phyloP scores from a whole-genome alignment of 768 basidiomycete genomes.

The Gloeophyllum trabeum region DNA sequence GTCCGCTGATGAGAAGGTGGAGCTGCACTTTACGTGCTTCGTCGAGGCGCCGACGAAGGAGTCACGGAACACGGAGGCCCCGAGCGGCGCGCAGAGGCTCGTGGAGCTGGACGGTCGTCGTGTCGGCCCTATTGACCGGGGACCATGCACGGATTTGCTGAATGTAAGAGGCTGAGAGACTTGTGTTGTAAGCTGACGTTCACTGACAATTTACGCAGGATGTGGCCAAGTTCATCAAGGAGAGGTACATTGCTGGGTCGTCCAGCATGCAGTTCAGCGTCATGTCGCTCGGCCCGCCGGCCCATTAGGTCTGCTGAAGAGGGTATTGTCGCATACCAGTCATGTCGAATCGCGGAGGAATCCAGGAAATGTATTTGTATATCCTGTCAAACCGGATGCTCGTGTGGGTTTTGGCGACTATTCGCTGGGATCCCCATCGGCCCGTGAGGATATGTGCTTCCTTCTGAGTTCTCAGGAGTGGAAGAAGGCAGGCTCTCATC shows the following conservation, averaged over 20 bases:
- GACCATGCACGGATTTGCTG: slow-evolving; percentile 47
- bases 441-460: too few relatives aligned
- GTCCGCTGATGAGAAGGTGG: slow-evolving; percentile 48
- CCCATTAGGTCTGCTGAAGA: too few relatives aligned
- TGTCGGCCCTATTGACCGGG: slow-evolving; percentile 71
- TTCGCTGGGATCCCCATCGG: too few relatives aligned
- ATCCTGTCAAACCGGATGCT: too few relatives aligned
- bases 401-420: too few relatives aligned
- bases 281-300: slow-evolving; percentile 43
- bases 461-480: too few relatives aligned
- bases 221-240: slow-evolving; percentile 49
- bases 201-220: slow-evolving; percentile 31
- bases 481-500: too few relatives aligned
- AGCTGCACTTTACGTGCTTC: slow-evolving; percentile 85
- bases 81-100: slow-evolving; percentile 24
- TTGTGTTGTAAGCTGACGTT: slow-evolving; percentile 1
- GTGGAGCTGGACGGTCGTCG: slow-evolving; percentile 82
- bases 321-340: too few relatives aligned
- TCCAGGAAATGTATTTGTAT: too few relatives aligned
- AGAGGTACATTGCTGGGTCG: slow-evolving; percentile 42
- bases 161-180: slow-evolving; percentile 33
- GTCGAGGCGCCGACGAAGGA: slow-evolving; percentile 48
- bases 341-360: too few relatives aligned
- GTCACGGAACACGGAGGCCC: slow-evolving; percentile 17
- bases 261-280: slow-evolving; percentile 55